Percentiles rank a stretch among this genome's conserved stretches.
phyloP scores from a whole-genome alignment of 2,329 filamentous ascomycete species.

The Scedosporium boydii region DNA sequence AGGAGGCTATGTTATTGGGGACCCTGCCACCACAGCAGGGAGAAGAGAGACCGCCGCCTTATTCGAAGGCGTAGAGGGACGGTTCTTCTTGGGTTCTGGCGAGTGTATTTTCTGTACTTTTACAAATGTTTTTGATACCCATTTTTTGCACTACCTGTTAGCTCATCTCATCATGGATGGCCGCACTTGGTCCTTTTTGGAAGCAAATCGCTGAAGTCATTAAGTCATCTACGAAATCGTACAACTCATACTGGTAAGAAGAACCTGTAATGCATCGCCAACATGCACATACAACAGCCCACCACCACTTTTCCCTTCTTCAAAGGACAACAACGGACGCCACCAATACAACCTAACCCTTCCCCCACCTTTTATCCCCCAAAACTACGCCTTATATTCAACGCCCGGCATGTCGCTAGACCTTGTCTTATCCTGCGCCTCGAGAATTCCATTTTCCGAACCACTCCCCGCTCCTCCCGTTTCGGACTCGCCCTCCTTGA shows the following conservation, averaged over 20 bases:
- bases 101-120: neutral
- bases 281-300: neutral
- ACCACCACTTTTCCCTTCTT: too few species aligned
- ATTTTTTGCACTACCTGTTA: neutral
- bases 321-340: neutral
- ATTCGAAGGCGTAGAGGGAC: neutral
- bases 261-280: neutral
- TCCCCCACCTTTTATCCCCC: neutral
- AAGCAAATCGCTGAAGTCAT: neutral
- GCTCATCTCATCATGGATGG: too few species aligned
- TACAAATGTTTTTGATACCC: neutral
- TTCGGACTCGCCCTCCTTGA: slow-evolving; percentile 19
- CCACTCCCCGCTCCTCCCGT: neutral
- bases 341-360: neutral
- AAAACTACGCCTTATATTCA: slow-evolving; percentile 1
- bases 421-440: neutral
- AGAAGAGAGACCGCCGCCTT: neutral
- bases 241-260: neutral
- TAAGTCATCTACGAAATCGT: neutral
- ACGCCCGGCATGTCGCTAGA: neutral
- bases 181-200: too few species aligned
- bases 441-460: neutral
- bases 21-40: neutral
- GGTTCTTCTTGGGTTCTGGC: neutral
- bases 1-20: neutral